Evolutionary conservation across 2,329 filamentous ascomycete genomes (phyloP), one percentile per base, ranked within the genome.

Genomic region (Penicillium italicum): DNA sequence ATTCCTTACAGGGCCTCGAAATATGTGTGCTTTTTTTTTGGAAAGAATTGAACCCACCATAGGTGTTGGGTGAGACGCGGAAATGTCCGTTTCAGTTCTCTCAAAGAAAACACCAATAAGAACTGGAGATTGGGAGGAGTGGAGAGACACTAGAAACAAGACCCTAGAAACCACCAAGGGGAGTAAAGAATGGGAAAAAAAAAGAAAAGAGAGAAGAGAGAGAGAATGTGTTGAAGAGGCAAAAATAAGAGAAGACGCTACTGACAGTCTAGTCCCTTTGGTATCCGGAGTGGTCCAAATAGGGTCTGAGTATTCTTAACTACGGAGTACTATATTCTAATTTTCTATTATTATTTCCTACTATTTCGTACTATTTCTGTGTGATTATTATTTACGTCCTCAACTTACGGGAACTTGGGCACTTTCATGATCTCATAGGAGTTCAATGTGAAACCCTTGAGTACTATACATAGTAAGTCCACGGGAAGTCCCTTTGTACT

Each of bases 401-500:
- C 20, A 45, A 28, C 26, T 8, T 28, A 4, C 2, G 6, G 26
- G 26, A n/a, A 4, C 6, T 31, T 33, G 30, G 24, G 26, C 16
- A 22, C 46, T 9, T n/a, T 9, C 26, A 49, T 53, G 36, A 53
- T 53, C 44, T 42, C 44, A 53, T 53, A 37, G 26, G 26, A 30
- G 16, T n/a, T 31, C 44, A 54, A 60, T 60, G 55, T 60, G 57
- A 60, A 55, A 60, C 57, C 44, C 14, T 26, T 44, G n/a, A n/a
- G n/a, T 52, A 18, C 57, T 60, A 60, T 55, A 38, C 54, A 54
- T 54, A 54, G 51, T 46, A 48, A 28, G 38, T 50, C 5, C 8
- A 28, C 26, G 38, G 43, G 14, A 40, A 41, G 9, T 22, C 12
- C 6, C 36, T 49, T 40, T 38, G 45, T 48, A 22, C 36, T 49